Percentiles rank a stretch among this genome's conserved stretches.
Evolutionary conservation across 2,329 filamentous ascomycete species (phyloP).

Genomic region (Trichoderma sp.): DNA sequence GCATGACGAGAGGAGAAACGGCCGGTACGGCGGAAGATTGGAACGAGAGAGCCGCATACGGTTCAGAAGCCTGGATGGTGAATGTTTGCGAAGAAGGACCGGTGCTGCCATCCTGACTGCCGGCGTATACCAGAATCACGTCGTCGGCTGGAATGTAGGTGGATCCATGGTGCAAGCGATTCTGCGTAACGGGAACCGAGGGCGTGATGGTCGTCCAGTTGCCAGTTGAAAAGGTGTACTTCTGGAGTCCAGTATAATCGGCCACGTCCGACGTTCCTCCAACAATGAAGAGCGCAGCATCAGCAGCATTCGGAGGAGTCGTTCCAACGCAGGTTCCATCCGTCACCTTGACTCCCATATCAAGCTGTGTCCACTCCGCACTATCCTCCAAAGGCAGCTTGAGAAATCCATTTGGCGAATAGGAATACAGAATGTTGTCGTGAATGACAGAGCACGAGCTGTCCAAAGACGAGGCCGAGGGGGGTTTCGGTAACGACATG

Average conservation of each 20-base stretch:
- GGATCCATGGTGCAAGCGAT: constrained; percentile 74
- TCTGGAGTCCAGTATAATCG: constrained; percentile 75
- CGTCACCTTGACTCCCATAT: constrained; percentile 68
- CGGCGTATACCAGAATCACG: constrained; percentile 79
- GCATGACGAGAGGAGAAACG: constrained; percentile 69
- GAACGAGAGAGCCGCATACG: constrained; percentile 64
- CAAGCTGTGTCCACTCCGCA: constrained; percentile 69
- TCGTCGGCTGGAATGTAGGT: constrained; percentile 71
- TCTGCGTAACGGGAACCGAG: constrained; percentile 58
- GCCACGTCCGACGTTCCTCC: constrained; percentile 64
- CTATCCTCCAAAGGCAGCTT: constrained; percentile 69
- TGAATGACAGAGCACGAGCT: constrained; percentile 81
- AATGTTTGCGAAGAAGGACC: constrained; percentile 73
- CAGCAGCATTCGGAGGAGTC: constrained; percentile 58
- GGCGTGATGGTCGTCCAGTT: constrained; percentile 55
- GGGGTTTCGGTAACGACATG: constrained; percentile 75
- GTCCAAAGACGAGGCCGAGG: constrained; percentile 66
- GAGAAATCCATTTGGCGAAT: constrained; percentile 73
- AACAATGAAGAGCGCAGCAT: constrained; percentile 75
- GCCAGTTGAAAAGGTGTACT: constrained; percentile 57
- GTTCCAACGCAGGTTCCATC: constrained; percentile 78
- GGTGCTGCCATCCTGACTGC: constrained; percentile 62
- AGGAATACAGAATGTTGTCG: constrained; percentile 82
- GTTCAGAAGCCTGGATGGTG: constrained; percentile 65
- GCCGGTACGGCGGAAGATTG: constrained; percentile 63